phyloP scores from a whole-genome alignment of 192 early-diverging fungal species.

The Phycomyces nitens region DNA sequence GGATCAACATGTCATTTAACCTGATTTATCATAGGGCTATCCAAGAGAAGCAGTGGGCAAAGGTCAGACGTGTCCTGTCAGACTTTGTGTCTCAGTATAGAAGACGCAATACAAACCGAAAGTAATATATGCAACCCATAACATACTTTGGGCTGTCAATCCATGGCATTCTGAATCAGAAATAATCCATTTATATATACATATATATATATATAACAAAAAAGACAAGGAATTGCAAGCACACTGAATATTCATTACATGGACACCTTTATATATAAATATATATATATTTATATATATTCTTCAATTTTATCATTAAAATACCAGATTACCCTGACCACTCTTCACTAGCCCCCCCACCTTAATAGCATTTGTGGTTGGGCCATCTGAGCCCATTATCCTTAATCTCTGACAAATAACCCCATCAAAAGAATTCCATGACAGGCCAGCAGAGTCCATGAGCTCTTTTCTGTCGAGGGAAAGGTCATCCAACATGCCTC shows the following conservation, averaged over 20 bases:
- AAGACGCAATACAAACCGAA: slow-evolving; percentile 42
- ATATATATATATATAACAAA: not conserved
- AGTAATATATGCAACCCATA: too few relatives aligned
- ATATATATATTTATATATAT: too few relatives aligned
- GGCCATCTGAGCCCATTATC: too few relatives aligned
- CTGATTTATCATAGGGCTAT: slow-evolving; percentile 39
- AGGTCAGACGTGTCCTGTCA: slow-evolving; percentile 46
- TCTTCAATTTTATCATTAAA: too few relatives aligned
- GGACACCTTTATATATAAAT: too few relatives aligned
- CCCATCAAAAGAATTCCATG: slow-evolving; percentile 27
- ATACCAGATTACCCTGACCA: too few relatives aligned
- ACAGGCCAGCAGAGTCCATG: slow-evolving; percentile 28
- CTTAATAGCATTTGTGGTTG: too few relatives aligned
- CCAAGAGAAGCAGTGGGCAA: slow-evolving; percentile 48
- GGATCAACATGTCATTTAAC: not conserved
- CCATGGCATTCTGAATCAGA: too few relatives aligned
- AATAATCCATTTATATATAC: too few relatives aligned
- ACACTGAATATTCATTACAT: too few relatives aligned
- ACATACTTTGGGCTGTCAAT: too few relatives aligned
- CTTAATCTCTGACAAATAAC: not conserved
- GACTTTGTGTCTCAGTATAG: slow-evolving; percentile 59
- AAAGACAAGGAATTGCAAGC: not conserved
- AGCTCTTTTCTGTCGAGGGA: slow-evolving; percentile 31
- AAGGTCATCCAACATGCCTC: slow-evolving; percentile 38
- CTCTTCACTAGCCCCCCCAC: too few relatives aligned